Percentiles rank a stretch among this genome's conserved stretches.
Evolutionary conservation across 805 yeast species (phyloP).

Genomic region (Pichia eremophila): DNA sequence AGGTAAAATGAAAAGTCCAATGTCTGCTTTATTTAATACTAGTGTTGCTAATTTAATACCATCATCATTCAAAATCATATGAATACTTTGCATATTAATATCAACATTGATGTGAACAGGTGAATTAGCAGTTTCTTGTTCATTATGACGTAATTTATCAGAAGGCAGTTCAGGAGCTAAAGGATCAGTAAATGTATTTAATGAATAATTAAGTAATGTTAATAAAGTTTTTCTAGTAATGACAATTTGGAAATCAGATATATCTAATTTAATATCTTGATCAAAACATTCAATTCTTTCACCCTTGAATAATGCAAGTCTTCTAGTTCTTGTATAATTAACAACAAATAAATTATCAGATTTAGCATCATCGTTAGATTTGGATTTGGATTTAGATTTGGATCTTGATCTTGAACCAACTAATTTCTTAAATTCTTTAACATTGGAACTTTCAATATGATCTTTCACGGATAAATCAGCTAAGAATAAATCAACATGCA

Average conservation of each 20-base stretch:
- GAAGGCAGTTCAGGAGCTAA: slow-evolving; percentile 59
- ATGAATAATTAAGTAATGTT: slow-evolving; percentile 67
- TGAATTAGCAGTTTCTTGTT: slow-evolving; percentile 43
- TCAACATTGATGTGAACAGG: slow-evolving; percentile 70
- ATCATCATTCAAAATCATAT: slow-evolving; percentile 72
- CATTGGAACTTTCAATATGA: slow-evolving; percentile 52
- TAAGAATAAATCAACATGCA: slow-evolving; percentile 58
- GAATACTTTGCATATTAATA: slow-evolving; percentile 62
- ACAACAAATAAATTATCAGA: slow-evolving; percentile 48
- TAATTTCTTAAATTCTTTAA: slow-evolving; percentile 56
- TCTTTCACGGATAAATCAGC: slow-evolving; percentile 67
- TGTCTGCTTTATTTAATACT: slow-evolving; percentile 62
- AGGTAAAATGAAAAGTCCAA: slow-evolving; percentile 58
- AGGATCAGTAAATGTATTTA: slow-evolving; percentile 86
- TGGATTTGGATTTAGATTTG: slow-evolving; percentile 16
- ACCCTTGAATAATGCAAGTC: slow-evolving; percentile 47
- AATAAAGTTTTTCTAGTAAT: slow-evolving; percentile 70
- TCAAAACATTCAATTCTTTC: slow-evolving; percentile 61
- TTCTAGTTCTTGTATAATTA: slow-evolving; percentile 46
- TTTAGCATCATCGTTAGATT: slow-evolving; percentile 10
- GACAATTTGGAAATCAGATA: slow-evolving; percentile 72
- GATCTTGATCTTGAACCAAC: slow-evolving; percentile 51
- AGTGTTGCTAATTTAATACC: slow-evolving; percentile 74
- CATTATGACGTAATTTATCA: slow-evolving; percentile 61
- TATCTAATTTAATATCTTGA: slow-evolving; percentile 59